Evolutionary conservation across 495 filamentous ascomycete genomes (phyloP).

Genomic region (Hamigera avellanea): DNA sequence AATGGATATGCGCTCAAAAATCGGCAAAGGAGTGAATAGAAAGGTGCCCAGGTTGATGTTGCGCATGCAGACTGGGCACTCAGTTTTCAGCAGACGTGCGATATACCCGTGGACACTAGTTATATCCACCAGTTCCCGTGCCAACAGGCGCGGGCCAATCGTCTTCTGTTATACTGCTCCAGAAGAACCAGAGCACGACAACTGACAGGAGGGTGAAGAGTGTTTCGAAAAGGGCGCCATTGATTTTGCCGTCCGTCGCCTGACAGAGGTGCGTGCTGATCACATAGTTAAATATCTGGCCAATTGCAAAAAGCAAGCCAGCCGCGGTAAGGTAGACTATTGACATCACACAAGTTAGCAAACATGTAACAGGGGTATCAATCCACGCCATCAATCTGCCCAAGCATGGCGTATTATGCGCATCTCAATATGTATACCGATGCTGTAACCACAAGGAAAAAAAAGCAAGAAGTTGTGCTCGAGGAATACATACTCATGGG

Average conservation of each 20-base stretch:
- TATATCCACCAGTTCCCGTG: constrained; percentile 32
- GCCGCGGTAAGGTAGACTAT: constrained; percentile 66
- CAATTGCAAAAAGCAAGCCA: constrained; percentile 72
- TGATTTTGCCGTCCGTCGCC: constrained; percentile 72
- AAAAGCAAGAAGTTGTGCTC: neutral
- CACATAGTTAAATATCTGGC: constrained; percentile 92
- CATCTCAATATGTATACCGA: neutral
- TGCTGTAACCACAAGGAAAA: neutral
- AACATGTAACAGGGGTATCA: neutral
- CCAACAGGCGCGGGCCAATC: constrained; percentile 76
- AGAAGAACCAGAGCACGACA: constrained; percentile 81
- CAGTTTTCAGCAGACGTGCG: too few species aligned
- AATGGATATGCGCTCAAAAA: too few species aligned
- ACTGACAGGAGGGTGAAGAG: constrained; percentile 82
- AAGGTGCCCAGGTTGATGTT: too few species aligned
- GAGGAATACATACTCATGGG: constrained; percentile 59
- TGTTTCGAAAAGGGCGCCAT: constrained; percentile 88
- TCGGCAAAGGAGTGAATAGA: too few species aligned
- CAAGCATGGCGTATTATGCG: too few species aligned
- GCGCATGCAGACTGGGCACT: too few species aligned
- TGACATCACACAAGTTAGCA: constrained; percentile 10
- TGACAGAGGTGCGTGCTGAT: constrained; percentile 82
- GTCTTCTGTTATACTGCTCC: constrained; percentile 98
- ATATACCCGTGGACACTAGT: too few species aligned
- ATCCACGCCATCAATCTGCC: too few species aligned